Conservation (phyloP, 257 asterid genomes). For the Gentiana straminea region DNA sequence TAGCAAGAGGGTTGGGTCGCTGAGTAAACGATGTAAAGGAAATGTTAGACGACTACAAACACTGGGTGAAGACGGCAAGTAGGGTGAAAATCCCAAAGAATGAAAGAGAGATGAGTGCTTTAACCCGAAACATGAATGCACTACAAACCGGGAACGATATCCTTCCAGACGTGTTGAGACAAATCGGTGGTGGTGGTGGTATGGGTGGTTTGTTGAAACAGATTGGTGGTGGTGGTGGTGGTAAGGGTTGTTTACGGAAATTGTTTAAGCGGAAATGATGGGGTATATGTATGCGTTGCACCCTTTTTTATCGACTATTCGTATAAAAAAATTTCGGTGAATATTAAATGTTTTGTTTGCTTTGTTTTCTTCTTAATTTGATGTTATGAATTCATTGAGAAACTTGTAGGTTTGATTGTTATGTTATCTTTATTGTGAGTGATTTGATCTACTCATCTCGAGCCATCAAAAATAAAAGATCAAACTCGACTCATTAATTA, state of each 20-base stretch:
- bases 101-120: constrained; percentile 63
- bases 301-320: too few species aligned
- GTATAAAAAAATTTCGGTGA: too few species aligned
- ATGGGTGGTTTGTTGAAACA: constrained; percentile 88
- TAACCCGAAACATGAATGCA: constrained; percentile 73
- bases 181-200: constrained; percentile 62
- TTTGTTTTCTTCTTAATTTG: too few species aligned
- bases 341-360: too few species aligned
- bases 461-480: too few species aligned
- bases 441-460: too few species aligned
- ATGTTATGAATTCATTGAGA: too few species aligned
- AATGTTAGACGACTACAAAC: constrained; percentile 87
- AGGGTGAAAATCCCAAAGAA: constrained; percentile 91
- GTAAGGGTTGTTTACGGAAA: constrained; percentile 33
- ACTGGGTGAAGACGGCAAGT: constrained; percentile 81
- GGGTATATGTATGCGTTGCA: too few species aligned
- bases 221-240: constrained; percentile 45
- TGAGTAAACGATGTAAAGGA: constrained; percentile 72
- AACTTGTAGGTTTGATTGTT: too few species aligned
- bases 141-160: constrained; percentile 83
- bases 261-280: too few species aligned
- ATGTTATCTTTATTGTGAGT: too few species aligned
- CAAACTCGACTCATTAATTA: too few species aligned
- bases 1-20: constrained; percentile 89
- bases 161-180: constrained; percentile 86